Evolutionary conservation across 257 asterid species (phyloP).

Genomic region (Penstemon newberryi): DNA sequence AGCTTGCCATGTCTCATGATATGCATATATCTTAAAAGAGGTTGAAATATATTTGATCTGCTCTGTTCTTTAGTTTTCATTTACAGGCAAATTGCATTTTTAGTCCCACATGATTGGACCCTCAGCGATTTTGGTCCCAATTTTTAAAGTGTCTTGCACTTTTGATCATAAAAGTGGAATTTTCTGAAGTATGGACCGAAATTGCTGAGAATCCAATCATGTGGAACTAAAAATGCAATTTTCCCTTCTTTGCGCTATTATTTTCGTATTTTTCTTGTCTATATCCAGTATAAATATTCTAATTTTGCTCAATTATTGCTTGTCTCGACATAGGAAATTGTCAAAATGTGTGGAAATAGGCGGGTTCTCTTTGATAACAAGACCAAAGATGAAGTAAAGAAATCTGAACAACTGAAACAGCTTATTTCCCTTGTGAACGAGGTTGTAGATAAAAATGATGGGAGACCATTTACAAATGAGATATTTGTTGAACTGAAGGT

Average conservation of each 20-base stretch:
- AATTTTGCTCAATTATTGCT: neutral
- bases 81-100: too few species aligned
- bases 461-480: constrained; percentile 62
- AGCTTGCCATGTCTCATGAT: neutral
- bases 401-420: constrained; percentile 39
- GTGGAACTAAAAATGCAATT: too few species aligned
- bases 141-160: too few species aligned
- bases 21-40: neutral
- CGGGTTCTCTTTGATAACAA: constrained; percentile 65
- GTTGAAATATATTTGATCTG: neutral
- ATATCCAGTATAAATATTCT: neutral
- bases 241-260: neutral
- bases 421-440: constrained; percentile 54
- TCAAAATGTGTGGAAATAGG: constrained; percentile 64
- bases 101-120: too few species aligned
- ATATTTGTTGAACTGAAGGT: constrained; percentile 53
- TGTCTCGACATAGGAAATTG: constrained; percentile 39
- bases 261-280: neutral
- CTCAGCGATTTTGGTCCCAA: too few species aligned
- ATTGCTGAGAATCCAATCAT: too few species aligned
- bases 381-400: constrained; percentile 46
- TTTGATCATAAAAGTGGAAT: too few species aligned
- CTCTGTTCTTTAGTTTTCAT: neutral
- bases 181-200: too few species aligned
- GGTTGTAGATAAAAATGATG: constrained; percentile 52